Base-by-base conservation (phyloP, 176 grass and related monocot genomes). In the Microstegium vimineum region DNA sequence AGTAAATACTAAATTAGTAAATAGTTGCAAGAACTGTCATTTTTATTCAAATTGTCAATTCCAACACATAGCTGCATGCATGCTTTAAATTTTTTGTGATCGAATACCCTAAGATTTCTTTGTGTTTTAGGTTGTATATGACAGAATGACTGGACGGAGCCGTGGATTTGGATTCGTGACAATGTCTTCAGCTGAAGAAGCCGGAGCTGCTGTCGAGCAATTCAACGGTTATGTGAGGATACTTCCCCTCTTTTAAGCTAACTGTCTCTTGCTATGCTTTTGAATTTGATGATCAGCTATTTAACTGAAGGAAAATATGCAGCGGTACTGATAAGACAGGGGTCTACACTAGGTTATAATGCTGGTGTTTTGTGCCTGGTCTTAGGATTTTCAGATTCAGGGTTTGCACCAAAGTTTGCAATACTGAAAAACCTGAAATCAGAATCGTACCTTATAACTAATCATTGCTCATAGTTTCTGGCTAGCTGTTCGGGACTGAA, bases 91-190 rank as follows among this genome's bases (percentile, higher is more conserved):
- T 28, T 28, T 57, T 75, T 63, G 4, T 74, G 28, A 64, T 46
- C 11, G 37, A 17, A 17, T 36, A 23, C 74, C 63, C 38, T 45
- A 42, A 32, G 1, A 61, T 56, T 78, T 32, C 52, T 20, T 4
- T 79, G 54, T 78, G 46, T 67, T 87, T 62, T 65, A 95, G 97
- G 97, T 99, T 59, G 89, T 99, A 30, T 99, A 99, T 78, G 97
- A 99, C 69, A 95, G 92, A 86, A 23, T 90, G 82, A 92, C 91
- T 11, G 97, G 93, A 89, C 88, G 83, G 63, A 99, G 97, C 85
- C 93, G 97, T 82, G 96, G 97, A 41, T 99, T 96, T 85, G 96
- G 87, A 43, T 99, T 99, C 41, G 97, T 96, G 25, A 96, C 93
- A 32, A 99, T 99, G 97, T 90, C 89, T 76, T 85, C 89, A 30